Base-by-base conservation (phyloP, 257 asterid genomes). In the Avicennia marina region DNA sequence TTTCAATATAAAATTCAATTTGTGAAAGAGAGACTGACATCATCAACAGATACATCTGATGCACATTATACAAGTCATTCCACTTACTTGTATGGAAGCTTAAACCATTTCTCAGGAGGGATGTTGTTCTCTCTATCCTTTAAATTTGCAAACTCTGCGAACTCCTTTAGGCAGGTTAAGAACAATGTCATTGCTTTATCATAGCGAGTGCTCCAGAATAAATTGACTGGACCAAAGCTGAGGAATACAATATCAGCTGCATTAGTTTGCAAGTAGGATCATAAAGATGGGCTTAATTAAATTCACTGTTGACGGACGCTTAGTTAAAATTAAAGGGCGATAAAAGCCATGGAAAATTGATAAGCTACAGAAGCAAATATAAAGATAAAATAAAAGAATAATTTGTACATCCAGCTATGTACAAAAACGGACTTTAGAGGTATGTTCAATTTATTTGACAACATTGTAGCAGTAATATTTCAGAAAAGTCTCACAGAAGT, bases 191-290 rank as follows among this genome's bases (percentile, higher is more conserved):
- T 89, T 58, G 99, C 99, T 75, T 93, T 93, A 76, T 89, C 99
- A 61, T 93, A 93, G 39, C 96, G 99, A 38, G 97, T 86, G 82
- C 99, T 93, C 99, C 99, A 93, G 81, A 93, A 89, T 66, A 93
- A 80, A 64, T 93, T 93, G 45, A 93, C 99, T 0, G 99, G 99
- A 64, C 99, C 99, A 77, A 89, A 89, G 62, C 99, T 93, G 90
- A 68, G 72, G 70, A 29, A 72, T 4, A 63, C 52, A 39, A 56
- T 34, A 48, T 68, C 43, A 67, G 59, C 25, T 19, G 46, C 15
- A 71, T 47, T 18, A 57, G 45, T 36, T 53, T 20, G 57, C 62
- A 52, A 59, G 39, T 18, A 41, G 44, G 21, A 43, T 36, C 32
- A n/a, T n/a, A n/a, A n/a, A n/a, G n/a, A n/a, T n/a, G n/a, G n/a